Evolutionary conservation across 352 stramenopile genomes (phyloP).

Genomic region (Thalassiosira sp.): DNA sequence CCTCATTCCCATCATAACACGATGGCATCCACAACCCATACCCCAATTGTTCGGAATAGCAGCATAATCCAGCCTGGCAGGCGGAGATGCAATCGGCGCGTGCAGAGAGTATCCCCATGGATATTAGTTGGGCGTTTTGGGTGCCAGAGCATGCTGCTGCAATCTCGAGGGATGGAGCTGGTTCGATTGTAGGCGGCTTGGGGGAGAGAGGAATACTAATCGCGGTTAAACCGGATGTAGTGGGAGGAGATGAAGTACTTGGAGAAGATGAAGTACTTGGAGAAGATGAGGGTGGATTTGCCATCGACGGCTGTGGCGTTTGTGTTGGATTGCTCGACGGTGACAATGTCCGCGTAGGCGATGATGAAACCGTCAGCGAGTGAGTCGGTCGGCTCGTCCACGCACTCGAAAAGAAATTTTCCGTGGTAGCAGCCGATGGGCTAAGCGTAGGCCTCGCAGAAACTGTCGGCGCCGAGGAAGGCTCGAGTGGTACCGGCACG

Average conservation of each 20-base stretch:
- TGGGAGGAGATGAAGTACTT: not conserved
- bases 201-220: not conserved
- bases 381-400: constrained; percentile 12
- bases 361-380: not conserved
- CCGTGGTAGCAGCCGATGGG: no score
- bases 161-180: not conserved
- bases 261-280: not conserved
- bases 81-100: constrained; percentile 8
- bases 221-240: not conserved
- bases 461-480: no score
- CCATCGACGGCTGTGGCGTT: not conserved
- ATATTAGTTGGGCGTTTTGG: constrained; percentile 18
- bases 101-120: constrained; percentile 3
- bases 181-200: not conserved
- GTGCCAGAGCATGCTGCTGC: constrained; percentile 1
- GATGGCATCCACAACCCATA: constrained; percentile 21
- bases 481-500: not conserved
- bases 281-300: not conserved
- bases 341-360: not conserved
- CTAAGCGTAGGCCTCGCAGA: not conserved
- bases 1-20: constrained; percentile 27
- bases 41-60: constrained; percentile 21
- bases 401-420: not conserved
- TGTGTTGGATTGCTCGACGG: constrained; percentile 4
- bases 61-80: constrained; percentile 23